Evolutionary conservation across 2,329 filamentous ascomycete genomes (phyloP).

Genomic region (Aaosphaeria arxii): DNA sequence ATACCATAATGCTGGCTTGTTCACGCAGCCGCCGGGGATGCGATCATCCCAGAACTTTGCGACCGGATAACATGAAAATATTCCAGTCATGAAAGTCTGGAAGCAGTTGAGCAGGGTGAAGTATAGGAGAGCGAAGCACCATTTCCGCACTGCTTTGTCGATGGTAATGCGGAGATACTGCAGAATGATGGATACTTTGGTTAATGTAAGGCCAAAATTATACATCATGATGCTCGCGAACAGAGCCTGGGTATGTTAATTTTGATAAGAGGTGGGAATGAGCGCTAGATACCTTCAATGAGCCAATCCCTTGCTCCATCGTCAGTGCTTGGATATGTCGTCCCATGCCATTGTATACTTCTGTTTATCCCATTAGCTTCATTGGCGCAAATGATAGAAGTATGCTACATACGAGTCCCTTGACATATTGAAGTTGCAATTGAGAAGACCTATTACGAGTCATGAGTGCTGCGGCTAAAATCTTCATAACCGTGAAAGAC

Average conservation of each 20-base stretch:
- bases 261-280: background rate
- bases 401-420: conserved; percentile 9
- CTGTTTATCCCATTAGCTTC: conserved; percentile 1
- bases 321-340: conserved; percentile 13
- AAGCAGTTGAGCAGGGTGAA: conserved; percentile 6
- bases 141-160: conserved; percentile 4
- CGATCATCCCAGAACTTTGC: conserved; percentile 16
- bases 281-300: conserved; percentile 9
- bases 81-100: conserved; percentile 8
- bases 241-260: conserved; percentile 7
- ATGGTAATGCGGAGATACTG: conserved; percentile 15
- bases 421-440: conserved; percentile 16
- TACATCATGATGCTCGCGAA: conserved; percentile 16
- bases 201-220: conserved; percentile 11
- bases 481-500: background rate
- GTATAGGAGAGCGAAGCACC: conserved; percentile 6
- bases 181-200: conserved; percentile 12
- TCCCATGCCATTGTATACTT: conserved; percentile 16
- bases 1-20: conserved; percentile 13
- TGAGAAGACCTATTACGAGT: conserved; percentile 8
- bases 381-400: background rate
- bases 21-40: conserved; percentile 11
- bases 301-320: conserved; percentile 9
- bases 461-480: background rate
- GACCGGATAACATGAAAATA: conserved; percentile 13